Evolutionary conservation across 768 basidiomycete genomes (phyloP).

Genomic region (Suillus weaverae): DNA sequence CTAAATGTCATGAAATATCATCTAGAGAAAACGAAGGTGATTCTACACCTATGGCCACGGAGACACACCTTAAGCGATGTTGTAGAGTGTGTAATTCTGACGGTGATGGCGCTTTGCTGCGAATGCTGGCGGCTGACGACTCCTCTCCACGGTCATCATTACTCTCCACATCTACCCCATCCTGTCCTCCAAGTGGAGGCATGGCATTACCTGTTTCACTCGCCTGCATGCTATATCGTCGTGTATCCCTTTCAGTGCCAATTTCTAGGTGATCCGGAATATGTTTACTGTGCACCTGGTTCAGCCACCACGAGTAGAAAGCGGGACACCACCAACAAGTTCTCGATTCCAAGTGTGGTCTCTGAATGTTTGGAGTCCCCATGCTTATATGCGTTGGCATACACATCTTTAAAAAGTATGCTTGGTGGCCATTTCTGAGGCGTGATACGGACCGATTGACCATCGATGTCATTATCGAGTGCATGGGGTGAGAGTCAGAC

Average conservation of each 20-base stretch:
- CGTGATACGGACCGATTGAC: background rate
- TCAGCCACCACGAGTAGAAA: no score
- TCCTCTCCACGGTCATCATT: background rate
- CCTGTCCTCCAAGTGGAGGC: background rate
- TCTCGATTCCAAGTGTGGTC: background rate
- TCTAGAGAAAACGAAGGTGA: no score
- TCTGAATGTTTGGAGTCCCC: background rate
- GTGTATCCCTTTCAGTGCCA: no score
- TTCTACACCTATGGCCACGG: no score
- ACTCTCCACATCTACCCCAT: background rate
- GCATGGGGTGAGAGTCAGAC: background rate
- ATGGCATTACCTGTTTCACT: background rate
- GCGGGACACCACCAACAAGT: no score
- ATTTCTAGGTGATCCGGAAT: no score
- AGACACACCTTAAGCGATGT: background rate
- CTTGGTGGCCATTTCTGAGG: background rate
- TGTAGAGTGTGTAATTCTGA: no score
- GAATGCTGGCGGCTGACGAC: no score
- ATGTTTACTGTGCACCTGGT: no score
- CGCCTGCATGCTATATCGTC: background rate
- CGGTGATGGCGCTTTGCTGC: no score
- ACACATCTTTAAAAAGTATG: background rate
- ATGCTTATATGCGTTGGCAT: background rate
- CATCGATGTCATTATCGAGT: background rate
- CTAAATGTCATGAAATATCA: no score